Evolutionary conservation across 208 protist genomes (phyloP).

Genomic region (Entamoeba nuttalli): DNA sequence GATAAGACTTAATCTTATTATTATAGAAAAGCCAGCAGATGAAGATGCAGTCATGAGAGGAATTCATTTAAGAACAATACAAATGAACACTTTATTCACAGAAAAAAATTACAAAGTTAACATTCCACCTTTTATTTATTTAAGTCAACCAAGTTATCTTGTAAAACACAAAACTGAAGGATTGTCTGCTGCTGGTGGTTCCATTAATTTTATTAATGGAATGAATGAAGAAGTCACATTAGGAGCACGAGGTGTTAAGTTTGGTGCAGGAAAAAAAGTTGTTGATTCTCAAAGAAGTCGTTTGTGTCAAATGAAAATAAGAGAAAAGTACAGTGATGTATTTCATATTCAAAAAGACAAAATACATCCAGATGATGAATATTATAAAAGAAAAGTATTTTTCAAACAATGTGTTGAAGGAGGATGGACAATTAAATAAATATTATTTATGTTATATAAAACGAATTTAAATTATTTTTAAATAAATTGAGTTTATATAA

Average conservation of each 20-base stretch:
- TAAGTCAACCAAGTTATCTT: not conserved
- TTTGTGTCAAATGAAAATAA: not conserved
- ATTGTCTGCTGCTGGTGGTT: not conserved
- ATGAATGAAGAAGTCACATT: not conserved
- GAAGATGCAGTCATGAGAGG: not conserved
- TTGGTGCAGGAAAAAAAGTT: not conserved
- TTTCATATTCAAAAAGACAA: not conserved
- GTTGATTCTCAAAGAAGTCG: not conserved
- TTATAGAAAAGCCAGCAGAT: not conserved
- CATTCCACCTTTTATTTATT: not conserved
- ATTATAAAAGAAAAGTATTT: not conserved
- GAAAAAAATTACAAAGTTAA: not conserved
- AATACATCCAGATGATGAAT: not conserved
- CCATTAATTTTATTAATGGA: not conserved
- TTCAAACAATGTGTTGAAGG: not conserved
- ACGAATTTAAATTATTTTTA: no score
- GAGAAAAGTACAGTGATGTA: not conserved
- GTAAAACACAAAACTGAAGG: not conserved
- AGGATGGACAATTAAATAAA: not conserved
- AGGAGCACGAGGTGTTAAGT: not conserved
- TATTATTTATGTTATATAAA: no score
- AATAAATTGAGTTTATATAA: no score
- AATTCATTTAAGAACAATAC: not conserved
- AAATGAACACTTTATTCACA: not conserved
- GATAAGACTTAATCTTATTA: not conserved